These are phyloP conservation scores for Schizophyllum commune DNA, from an alignment of 1,284 basidiomycete genomes.

Conservation along the genomic window DNA sequence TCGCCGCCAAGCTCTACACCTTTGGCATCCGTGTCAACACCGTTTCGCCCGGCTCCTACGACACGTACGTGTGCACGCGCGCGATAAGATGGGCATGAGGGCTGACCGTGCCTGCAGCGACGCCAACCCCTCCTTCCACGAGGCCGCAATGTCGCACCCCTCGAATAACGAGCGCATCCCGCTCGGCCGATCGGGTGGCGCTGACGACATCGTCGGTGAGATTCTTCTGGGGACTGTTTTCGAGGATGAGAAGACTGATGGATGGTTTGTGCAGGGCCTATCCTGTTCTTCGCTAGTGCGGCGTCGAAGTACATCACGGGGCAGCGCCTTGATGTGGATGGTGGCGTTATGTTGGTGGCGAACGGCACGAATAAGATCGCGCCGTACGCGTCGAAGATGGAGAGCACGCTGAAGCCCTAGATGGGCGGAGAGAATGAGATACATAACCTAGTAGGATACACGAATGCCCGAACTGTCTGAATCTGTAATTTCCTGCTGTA, in stretches of 20 bases:
- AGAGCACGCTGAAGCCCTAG: neutral
- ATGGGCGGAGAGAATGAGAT: too few relatives aligned
- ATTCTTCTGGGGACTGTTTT: neutral
- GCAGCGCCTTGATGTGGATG: conserved; percentile 1
- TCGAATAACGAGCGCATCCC: conserved; percentile 2
- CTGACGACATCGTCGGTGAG: neutral
- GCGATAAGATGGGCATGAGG: neutral
- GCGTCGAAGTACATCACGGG: conserved; percentile 1
- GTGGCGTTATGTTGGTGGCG: conserved; percentile 2
- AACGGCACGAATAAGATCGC: conserved; percentile 6
- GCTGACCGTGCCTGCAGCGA: neutral
- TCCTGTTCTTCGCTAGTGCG: conserved; percentile 1
- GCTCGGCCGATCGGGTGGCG: conserved; percentile 1
- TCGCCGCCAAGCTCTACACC: neutral
- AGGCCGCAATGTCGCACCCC: conserved; percentile 1
- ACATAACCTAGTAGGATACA: too few relatives aligned
- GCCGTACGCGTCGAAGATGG: neutral
- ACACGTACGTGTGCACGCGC: neutral
- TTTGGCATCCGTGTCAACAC: neutral
- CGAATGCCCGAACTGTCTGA: neutral
- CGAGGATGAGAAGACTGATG: neutral
- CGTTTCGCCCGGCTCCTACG: conserved; percentile 1
- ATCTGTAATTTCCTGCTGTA: neutral
- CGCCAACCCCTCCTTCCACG: conserved; percentile 1
- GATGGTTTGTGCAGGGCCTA: neutral